Base-by-base conservation (phyloP, 2,329 filamentous ascomycete genomes). In the Colletotrichum sojae region DNA sequence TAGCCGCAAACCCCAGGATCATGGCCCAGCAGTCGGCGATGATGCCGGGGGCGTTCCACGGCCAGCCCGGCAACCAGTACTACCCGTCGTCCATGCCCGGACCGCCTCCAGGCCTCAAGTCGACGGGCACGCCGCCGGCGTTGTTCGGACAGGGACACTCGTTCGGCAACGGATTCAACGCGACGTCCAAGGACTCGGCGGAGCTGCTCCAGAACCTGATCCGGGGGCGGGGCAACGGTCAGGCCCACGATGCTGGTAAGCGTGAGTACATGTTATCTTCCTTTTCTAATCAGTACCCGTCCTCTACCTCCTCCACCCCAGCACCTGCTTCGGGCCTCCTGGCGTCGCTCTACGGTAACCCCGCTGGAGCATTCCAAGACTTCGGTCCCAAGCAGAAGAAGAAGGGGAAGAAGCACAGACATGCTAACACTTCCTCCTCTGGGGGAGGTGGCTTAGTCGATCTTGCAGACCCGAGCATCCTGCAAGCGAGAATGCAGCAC, bases 401-500 rank as follows among this genome's bases (percentile, higher is more conserved):
- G 91, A 97, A 97, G 94, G 94, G 94, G 88, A 98, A 97, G 91
- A 98, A 98, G 94, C 95, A 98, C 89, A 97, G 95, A 91, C 95
- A 98, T 92, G 95, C 94, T 96, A 97, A 98, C 94, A 98, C 95
- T 95, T 97, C 95, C 93, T 98, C 95, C 91, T 97, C 94, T 91
- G 93, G 93, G 88, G 95, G 94, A 90, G 94, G 94, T 93, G 95
- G 94, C 88, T 91, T 98, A 95, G 95, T 97, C 88, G 95, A 98
- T 97, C 94, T 97, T 95, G 94, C 93, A 89, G 95, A 98, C 94
- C 95, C 95, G 89, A 97, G 94, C 89, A 98, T 98, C 89, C 91
- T 98, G 89, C 95, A 97, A 88, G 94, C 94, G 83, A 94, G 95
- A 89, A 92, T 97, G 89, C 95, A 97, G 84, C 93, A 96, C 86